Evolutionary conservation across 2,329 filamentous ascomycete genomes (phyloP).

Genomic region (Bisporella sp.): DNA sequence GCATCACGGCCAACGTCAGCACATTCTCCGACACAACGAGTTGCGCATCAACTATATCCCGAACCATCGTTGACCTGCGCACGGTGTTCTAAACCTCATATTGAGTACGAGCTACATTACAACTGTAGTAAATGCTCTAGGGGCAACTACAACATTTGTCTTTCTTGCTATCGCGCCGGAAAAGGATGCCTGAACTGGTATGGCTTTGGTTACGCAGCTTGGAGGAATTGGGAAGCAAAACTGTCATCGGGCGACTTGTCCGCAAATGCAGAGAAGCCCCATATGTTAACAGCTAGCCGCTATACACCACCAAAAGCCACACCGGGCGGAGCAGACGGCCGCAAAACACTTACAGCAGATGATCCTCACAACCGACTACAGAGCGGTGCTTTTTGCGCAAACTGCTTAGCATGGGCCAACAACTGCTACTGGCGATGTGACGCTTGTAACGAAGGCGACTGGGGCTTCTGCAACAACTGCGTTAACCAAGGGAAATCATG

Average conservation of each 20-base stretch:
- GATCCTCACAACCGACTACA: constrained; percentile 63
- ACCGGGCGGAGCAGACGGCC: constrained; percentile 46
- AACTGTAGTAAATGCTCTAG: constrained; percentile 65
- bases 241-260: constrained; percentile 24
- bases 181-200: constrained; percentile 82
- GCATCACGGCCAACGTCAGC: constrained; percentile 25
- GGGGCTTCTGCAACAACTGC: constrained; percentile 87
- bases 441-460: constrained; percentile 83
- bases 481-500: constrained; percentile 78
- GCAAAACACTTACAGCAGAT: constrained; percentile 54
- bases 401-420: constrained; percentile 67
- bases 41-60: constrained; percentile 40
- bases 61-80: constrained; percentile 72
- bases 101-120: constrained; percentile 83
- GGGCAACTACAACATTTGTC: constrained; percentile 73
- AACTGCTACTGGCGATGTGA: constrained; percentile 88
- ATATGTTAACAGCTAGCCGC: constrained; percentile 51
- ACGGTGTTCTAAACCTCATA: constrained; percentile 61
- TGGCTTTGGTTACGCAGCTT: constrained; percentile 72
- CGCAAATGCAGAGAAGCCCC: constrained; percentile 39
- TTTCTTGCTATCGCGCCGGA: constrained; percentile 69
- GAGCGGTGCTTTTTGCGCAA: constrained; percentile 77
- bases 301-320: constrained; percentile 44
- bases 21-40: constrained; percentile 21
- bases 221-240: constrained; percentile 56